Conservation (phyloP, 1,284 basidiomycete genomes). For the Cryptococcus sp. region DNA sequence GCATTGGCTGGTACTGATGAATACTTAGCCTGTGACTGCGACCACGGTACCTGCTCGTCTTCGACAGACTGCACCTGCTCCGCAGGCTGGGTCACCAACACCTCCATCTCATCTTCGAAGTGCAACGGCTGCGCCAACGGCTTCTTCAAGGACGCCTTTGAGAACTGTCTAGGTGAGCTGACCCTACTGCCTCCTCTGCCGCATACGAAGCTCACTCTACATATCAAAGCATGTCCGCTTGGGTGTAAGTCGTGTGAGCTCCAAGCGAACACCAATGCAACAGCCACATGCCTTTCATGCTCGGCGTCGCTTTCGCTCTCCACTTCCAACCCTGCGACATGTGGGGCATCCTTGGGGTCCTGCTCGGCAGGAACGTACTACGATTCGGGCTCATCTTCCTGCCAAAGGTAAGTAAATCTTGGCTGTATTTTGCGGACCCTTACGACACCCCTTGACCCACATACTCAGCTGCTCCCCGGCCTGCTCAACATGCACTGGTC, state of each 20-base stretch:
- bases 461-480: slow-evolving; percentile 41
- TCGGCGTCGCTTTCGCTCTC: slow-evolving; percentile 23
- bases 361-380: slow-evolving; percentile 43
- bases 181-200: not conserved
- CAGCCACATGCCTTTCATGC: slow-evolving; percentile 32
- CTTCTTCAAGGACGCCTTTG: slow-evolving; percentile 37
- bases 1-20: not conserved
- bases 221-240: slow-evolving; percentile 49
- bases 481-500: slow-evolving; percentile 47
- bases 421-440: not conserved
- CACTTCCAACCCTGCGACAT: slow-evolving; percentile 32
- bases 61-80: slow-evolving; percentile 46
- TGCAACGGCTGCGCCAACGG: slow-evolving; percentile 49
- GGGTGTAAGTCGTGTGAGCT: slow-evolving; percentile 45
- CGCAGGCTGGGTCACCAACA: slow-evolving; percentile 48
- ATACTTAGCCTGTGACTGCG: slow-evolving; percentile 48
- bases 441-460: not conserved
- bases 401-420: slow-evolving; percentile 30
- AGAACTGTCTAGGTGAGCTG: slow-evolving; percentile 46
- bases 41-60: slow-evolving; percentile 46
- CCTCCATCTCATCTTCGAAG: slow-evolving; percentile 20
- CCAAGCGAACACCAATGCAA: slow-evolving; percentile 22
- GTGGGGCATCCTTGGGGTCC: slow-evolving; percentile 25
- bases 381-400: slow-evolving; percentile 25
- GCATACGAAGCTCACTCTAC: not conserved